Conservation (phyloP, 495 filamentous ascomycete species). For the Jackrogersella minutella region DNA sequence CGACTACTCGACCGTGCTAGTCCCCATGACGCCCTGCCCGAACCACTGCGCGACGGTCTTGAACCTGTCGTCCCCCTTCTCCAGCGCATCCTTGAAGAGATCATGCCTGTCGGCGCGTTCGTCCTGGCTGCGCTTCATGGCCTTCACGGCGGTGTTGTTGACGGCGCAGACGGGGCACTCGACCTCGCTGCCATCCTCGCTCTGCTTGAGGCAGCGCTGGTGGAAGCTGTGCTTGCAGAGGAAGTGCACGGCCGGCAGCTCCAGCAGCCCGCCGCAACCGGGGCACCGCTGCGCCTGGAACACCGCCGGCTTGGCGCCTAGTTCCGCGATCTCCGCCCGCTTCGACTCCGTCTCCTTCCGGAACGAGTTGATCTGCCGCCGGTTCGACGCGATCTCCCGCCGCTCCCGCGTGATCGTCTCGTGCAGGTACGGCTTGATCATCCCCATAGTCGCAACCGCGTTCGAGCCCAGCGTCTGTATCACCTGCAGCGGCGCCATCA, state of each 20-base stretch:
- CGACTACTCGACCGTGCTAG: conserved; percentile 49
- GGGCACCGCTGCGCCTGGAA: conserved; percentile 90
- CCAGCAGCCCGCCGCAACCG: conserved; percentile 75
- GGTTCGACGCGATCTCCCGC: conserved; percentile 83
- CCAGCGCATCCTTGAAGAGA: conserved; percentile 82
- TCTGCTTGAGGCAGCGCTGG: conserved; percentile 74
- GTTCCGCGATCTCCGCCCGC: conserved; percentile 75
- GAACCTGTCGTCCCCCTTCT: conserved; percentile 83
- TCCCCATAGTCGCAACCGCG: conserved; percentile 90
- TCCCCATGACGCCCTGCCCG: conserved; percentile 86
- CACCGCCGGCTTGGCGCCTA: conserved; percentile 80
- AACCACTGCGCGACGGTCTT: conserved; percentile 93
- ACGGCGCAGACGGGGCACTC: conserved; percentile 87
- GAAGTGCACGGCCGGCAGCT: conserved; percentile 92
- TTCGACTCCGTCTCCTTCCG: conserved; percentile 84
- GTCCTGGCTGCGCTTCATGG: conserved; percentile 84
- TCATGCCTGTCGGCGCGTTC: conserved; percentile 91
- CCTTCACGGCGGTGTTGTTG: conserved; percentile 84
- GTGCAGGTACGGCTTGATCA: conserved; percentile 91
- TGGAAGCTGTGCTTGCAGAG: conserved; percentile 97
- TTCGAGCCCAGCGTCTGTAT: conserved; percentile 79
- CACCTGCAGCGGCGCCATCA: conserved; percentile 96
- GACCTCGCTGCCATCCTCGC: conserved; percentile 61
- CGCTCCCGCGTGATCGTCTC: conserved; percentile 88
- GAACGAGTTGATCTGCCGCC: conserved; percentile 82